Evolutionary conservation across 208 protist genomes (phyloP), one percentile per base, ranked within the genome.

Genomic region (Phytomonas francai): DNA sequence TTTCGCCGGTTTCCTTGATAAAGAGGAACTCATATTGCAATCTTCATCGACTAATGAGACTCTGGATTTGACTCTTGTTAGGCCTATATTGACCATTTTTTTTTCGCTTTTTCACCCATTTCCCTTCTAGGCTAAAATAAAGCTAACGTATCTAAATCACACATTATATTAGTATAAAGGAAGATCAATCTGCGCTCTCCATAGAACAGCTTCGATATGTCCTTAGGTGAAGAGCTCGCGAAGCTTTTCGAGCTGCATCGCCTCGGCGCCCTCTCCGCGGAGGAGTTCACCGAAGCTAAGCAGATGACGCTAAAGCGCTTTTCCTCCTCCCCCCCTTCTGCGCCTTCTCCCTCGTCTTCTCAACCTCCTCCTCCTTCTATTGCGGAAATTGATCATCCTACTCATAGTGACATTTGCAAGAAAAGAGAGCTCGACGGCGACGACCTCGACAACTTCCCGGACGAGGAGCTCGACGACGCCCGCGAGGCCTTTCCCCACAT

Each of bases 201-300:
- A 16, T 12, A 19, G 5, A 39, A 6, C 3, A 78, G 72, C 68
- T 71, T 65, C 22, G 65, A 69, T 29, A 65, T 76, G 59, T 89
- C 81, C 6, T 76, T 89, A 8, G 77, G 84, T 22, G 65, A 72
- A 1, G 83, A 89, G 64, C 67, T 89, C 12, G 42, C 45, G 67
- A 70, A 83, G 67, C 76, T 92, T 3, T 79, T 79, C 25, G 87
- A 89, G 32, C 71, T 89, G 0, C 78, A 85, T 61, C 71, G 77
- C 63, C 65, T 70, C 3, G 87, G 83, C 33, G 73, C 75, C 6
- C 68, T 89, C 28, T 82, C 84, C 0, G 73, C 76, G 54, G 79
- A 80, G n/a, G 83, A 90, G 72, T 91, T 88, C 63, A 78, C 79
- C 31, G 29, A 63, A 11, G 83, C 84, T 14, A 93, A 90, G 67